These are phyloP conservation scores for Simplicillium aogashimaense DNA, from an alignment of 2,329 filamentous ascomycete genomes.

Conservation along the genomic window DNA sequence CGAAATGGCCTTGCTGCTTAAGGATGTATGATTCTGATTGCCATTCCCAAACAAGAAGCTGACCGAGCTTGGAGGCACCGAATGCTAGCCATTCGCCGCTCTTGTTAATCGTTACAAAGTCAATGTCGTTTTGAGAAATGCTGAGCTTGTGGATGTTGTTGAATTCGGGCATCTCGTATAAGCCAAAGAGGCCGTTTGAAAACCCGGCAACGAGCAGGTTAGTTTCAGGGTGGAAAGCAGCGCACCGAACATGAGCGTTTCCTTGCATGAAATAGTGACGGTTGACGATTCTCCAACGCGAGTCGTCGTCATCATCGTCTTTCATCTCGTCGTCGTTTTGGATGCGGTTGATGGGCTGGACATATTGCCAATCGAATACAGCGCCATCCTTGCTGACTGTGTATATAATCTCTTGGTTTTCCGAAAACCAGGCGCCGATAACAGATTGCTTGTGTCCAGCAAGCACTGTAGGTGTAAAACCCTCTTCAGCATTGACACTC, in stretches of 20 bases:
- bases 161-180: constrained; percentile 95
- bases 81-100: constrained; percentile 96
- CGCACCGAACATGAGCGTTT: constrained; percentile 76
- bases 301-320: constrained; percentile 51
- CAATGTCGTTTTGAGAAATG: constrained; percentile 94
- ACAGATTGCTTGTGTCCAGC: constrained; percentile 87
- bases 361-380: constrained; percentile 87
- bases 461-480: constrained; percentile 81
- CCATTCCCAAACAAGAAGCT: constrained; percentile 99
- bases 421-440: constrained; percentile 92
- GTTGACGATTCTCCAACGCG: constrained; percentile 85
- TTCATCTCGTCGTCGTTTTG: constrained; percentile 51
- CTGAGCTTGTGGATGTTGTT: constrained; percentile 87
- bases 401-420: constrained; percentile 90
- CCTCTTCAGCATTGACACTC: constrained; percentile 80
- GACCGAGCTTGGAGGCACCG: constrained; percentile 87
- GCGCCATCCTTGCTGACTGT: constrained; percentile 97
- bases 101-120: constrained; percentile 88
- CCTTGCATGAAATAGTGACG: constrained; percentile 92
- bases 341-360: constrained; percentile 44
- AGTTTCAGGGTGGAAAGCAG: constrained; percentile 76
- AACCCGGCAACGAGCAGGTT: constrained; percentile 96
- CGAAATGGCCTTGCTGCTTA: constrained; percentile 96
- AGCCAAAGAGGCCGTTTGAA: constrained; percentile 83
- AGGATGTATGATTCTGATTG: constrained; percentile 98